A percentile compares a stretch with the other conserved stretches of the same genome.
Conservation (phyloP, 2,329 filamentous ascomycete species). For the Tolypocladium ovalisporum region DNA sequence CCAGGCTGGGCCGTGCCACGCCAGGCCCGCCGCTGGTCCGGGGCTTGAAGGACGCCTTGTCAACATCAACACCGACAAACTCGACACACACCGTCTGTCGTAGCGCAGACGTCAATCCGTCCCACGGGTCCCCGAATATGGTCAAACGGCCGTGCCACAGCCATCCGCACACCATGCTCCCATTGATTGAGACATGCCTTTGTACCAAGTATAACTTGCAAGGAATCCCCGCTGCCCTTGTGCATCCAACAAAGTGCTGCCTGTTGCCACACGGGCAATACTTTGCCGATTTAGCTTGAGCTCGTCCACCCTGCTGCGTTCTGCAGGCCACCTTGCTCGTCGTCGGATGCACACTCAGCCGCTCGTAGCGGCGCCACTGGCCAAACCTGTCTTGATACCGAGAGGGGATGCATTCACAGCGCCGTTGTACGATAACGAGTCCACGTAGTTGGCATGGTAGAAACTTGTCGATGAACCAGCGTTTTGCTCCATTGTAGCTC, state of each 20-base stretch:
- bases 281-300: neutral
- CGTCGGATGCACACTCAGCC: neutral
- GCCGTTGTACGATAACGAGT: neutral
- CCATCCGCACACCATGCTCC: neutral
- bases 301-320: neutral
- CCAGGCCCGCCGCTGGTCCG: neutral
- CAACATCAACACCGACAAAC: neutral
- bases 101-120: neutral
- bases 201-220: neutral
- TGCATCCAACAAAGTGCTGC: neutral
- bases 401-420: neutral
- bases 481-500: neutral
- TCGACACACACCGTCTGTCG: neutral
- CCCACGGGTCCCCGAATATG: neutral
- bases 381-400: neutral
- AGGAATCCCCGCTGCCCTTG: neutral
- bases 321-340: neutral
- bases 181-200: constrained; percentile 1
- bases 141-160: neutral
- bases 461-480: neutral
- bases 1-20: neutral
- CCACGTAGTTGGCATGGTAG: too few relatives aligned
- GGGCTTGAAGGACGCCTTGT: neutral
- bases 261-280: neutral
- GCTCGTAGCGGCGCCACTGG: neutral